These are phyloP conservation scores for Ophiocordyceps camponoti-rufipedis DNA, from an alignment of 2,329 filamentous ascomycete species.

Conservation along the genomic window DNA sequence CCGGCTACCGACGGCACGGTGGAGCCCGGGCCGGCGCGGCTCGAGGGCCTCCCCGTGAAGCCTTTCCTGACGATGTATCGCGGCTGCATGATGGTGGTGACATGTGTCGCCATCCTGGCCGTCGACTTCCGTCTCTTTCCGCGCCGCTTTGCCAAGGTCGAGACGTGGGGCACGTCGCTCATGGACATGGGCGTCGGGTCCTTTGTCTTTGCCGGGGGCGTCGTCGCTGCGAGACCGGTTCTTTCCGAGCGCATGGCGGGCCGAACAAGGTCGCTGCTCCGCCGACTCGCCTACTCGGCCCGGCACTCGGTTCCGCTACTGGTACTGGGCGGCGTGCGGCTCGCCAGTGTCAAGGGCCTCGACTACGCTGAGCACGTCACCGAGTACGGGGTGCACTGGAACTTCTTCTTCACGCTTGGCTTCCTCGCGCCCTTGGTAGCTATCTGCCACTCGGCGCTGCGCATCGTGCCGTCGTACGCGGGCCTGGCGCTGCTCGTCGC, in stretches of 20 bases:
- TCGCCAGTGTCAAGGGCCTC: constrained; percentile 80
- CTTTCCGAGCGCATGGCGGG: constrained; percentile 48
- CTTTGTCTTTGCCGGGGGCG: constrained; percentile 85
- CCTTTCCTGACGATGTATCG: constrained; percentile 88
- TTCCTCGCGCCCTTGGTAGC: constrained; percentile 80
- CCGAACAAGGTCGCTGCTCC: constrained; percentile 26
- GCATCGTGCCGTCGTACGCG: constrained; percentile 58
- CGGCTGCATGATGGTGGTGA: constrained; percentile 78
- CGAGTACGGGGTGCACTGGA: constrained; percentile 98
- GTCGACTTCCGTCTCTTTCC: constrained; percentile 92
- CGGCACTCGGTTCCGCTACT: constrained; percentile 74
- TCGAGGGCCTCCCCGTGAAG: constrained; percentile 50
- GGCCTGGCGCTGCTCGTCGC: constrained; percentile 52
- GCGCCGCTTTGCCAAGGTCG: constrained; percentile 87
- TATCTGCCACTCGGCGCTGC: constrained; percentile 55
- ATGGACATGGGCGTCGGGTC: constrained; percentile 97
- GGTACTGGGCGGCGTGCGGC: constrained; percentile 58
- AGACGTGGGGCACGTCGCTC: constrained; percentile 98
- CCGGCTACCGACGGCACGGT: constrained; percentile 13
- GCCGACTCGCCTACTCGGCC: constrained; percentile 46
- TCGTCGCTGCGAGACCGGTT: constrained; percentile 72
- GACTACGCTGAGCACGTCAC: constrained; percentile 96
- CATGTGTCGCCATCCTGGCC: constrained; percentile 82
- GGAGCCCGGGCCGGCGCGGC: constrained; percentile 4
- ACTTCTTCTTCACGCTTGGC: constrained; percentile 95